A percentile compares a stretch with the other conserved stretches of the same genome.
These are phyloP conservation scores for Przewalskia tangutica DNA, from an alignment of 257 asterid genomes.

Conservation along the genomic window DNA sequence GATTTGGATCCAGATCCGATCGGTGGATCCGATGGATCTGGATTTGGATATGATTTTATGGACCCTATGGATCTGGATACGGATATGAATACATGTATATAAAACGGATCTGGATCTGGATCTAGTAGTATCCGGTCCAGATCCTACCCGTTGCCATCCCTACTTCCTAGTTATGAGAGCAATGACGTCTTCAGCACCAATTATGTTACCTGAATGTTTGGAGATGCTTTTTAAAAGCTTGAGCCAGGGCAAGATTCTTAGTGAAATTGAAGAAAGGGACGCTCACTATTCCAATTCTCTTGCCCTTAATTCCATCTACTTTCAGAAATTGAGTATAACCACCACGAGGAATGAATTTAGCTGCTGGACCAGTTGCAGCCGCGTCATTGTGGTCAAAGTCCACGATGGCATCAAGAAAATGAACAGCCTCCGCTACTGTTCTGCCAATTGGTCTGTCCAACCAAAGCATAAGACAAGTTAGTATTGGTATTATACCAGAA, in stretches of 20 bases:
- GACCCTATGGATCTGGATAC: too few relatives aligned
- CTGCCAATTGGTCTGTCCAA: slow-evolving; percentile 37
- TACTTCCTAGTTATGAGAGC: too few relatives aligned
- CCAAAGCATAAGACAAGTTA: background rate
- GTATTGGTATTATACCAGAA: background rate
- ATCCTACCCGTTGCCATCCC: too few relatives aligned
- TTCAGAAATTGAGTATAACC: slow-evolving; percentile 41
- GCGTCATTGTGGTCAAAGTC: slow-evolving; percentile 36
- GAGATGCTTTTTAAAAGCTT: slow-evolving; percentile 20
- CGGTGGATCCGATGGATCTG: too few relatives aligned
- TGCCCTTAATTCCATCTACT: slow-evolving; percentile 28
- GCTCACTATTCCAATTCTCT: slow-evolving; percentile 33
- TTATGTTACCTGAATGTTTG: slow-evolving; percentile 21
- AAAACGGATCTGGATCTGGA: too few relatives aligned
- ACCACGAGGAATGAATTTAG: slow-evolving; percentile 25
- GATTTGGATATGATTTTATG: too few relatives aligned
- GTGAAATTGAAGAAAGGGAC: slow-evolving; percentile 15
- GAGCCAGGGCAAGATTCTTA: background rate
- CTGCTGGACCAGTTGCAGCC: slow-evolving; percentile 20
- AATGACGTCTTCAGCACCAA: background rate
- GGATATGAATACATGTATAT: too few relatives aligned
- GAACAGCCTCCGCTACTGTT: slow-evolving; percentile 38
- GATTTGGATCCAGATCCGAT: too few relatives aligned
- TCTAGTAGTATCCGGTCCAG: too few relatives aligned
- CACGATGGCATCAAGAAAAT: slow-evolving; percentile 41